Evolutionary conservation across 352 stramenopile genomes (phyloP).

Genomic region (Peronospora tabacina): DNA sequence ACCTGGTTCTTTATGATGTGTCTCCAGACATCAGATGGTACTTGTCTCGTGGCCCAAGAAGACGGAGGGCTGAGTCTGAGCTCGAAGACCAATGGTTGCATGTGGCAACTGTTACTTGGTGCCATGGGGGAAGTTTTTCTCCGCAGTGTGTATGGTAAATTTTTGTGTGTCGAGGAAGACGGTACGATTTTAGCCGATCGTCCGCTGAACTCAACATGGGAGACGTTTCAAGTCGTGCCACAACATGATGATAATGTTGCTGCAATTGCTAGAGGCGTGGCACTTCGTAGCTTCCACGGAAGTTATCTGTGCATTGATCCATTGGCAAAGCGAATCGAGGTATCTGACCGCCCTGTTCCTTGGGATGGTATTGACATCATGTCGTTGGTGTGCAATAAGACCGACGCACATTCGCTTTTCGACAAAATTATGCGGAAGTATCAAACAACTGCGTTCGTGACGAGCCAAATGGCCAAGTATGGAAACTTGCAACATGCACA

Average conservation of each 20-base stretch:
- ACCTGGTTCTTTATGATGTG: slow-evolving; percentile 78
- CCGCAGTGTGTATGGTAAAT: slow-evolving; percentile 73
- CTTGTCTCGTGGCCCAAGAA: slow-evolving; percentile 59
- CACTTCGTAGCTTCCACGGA: slow-evolving; percentile 70
- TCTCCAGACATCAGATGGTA: slow-evolving; percentile 52
- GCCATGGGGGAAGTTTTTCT: slow-evolving; percentile 54
- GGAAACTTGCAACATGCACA: slow-evolving; percentile 40
- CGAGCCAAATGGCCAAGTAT: slow-evolving; percentile 40
- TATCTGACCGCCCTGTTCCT: slow-evolving; percentile 39
- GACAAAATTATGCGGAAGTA: slow-evolving; percentile 71
- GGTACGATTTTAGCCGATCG: slow-evolving; percentile 66
- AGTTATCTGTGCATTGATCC: slow-evolving; percentile 69
- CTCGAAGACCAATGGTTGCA: slow-evolving; percentile 27
- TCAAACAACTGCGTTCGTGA: slow-evolving; percentile 51
- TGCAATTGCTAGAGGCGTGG: slow-evolving; percentile 35
- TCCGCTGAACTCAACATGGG: slow-evolving; percentile 73
- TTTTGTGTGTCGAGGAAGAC: slow-evolving; percentile 73
- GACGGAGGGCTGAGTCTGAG: slow-evolving; percentile 50
- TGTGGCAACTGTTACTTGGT: slow-evolving; percentile 74
- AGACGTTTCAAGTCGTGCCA: slow-evolving; percentile 80
- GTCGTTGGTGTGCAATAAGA: slow-evolving; percentile 70
- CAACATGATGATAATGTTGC: slow-evolving; percentile 27
- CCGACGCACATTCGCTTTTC: slow-evolving; percentile 38
- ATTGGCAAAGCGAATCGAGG: slow-evolving; percentile 18
- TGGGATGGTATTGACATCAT: slow-evolving; percentile 70